A percentile compares a stretch with the other conserved stretches of the same genome.
Evolutionary conservation across 2,329 filamentous ascomycete genomes (phyloP).

Genomic region (Macrophomina tecta): DNA sequence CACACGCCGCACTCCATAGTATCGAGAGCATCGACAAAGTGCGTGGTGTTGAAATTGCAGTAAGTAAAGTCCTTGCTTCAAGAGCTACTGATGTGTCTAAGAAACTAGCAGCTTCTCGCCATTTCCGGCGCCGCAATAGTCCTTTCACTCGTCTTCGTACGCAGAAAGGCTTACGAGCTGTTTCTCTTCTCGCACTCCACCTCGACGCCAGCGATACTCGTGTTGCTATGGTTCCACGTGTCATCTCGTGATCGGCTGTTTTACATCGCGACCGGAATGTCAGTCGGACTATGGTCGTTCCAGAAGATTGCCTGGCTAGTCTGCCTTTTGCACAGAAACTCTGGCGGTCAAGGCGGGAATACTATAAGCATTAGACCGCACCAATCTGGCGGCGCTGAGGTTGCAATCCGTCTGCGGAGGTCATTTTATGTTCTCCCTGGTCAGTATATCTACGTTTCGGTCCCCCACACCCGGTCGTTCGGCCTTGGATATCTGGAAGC

Average conservation of each 20-base stretch:
- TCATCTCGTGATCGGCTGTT: slow-evolving; percentile 1
- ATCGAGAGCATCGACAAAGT: not conserved
- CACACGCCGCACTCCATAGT: slow-evolving; percentile 20
- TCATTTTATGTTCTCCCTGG: not conserved
- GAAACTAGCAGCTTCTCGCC: slow-evolving; percentile 20
- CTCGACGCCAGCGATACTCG: slow-evolving; percentile 20
- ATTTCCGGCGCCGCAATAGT: slow-evolving; percentile 9
- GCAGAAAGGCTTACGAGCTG: slow-evolving; percentile 30
- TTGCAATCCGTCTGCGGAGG: not conserved
- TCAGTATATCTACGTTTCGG: not conserved
- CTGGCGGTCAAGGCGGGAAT: not conserved
- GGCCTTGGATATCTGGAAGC: not conserved
- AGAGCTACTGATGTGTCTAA: not conserved
- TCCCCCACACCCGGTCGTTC: not conserved
- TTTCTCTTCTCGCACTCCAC: slow-evolving; percentile 29
- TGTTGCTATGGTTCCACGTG: slow-evolving; percentile 28
- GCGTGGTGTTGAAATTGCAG: slow-evolving; percentile 12
- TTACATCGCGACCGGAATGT: slow-evolving; percentile 26
- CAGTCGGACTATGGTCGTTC: not conserved
- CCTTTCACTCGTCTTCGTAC: slow-evolving; percentile 28
- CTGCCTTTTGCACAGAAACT: not conserved
- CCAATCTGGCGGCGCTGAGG: not conserved
- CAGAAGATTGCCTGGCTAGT: not conserved
- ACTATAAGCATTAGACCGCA: not conserved
- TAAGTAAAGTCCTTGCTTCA: not conserved